Evolutionary conservation across 2,329 filamentous ascomycete species (phyloP), one percentile per base, ranked within the genome.

Genomic region (Fonsecaea nubica): DNA sequence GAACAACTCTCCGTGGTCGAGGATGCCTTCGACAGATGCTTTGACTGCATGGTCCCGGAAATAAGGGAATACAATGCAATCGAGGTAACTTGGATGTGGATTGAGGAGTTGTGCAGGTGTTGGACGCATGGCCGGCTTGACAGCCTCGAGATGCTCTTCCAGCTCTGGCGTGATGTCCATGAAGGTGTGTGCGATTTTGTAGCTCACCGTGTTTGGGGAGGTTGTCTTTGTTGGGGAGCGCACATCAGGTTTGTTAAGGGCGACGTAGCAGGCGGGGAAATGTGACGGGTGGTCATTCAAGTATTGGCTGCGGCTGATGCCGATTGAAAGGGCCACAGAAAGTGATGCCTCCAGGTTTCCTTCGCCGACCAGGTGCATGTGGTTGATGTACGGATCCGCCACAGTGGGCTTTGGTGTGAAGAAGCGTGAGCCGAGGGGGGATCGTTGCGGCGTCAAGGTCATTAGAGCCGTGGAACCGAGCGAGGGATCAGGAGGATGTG

Each of bases 1-100:
- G 56, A 79, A 80, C 45, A 80, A 69, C 30, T 75, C 71, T 10
- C 74, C 73, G 63, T 80, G 79, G 61, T 80, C 78, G 6, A 80
- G 63, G 9, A 57, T 62, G 4, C 69, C 71, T 8, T 64, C 55
- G 4, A 60, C 62, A 1, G 62, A 63, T 4, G 68, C 68, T 21
- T 58, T 33, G 15, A 72, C 63, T 6, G 68, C 68, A n/a, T 59
- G 57, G 13, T 70, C 68, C 18, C 70, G 63, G 52, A 72, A 67
- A 38, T 64, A 52, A 6, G 70, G 70, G 45, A 66, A 72, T 5
- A 72, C 62, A 33, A 72, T 69, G 50, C 70, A 72, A 45, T 72
- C 70, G 42, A 72, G 61, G 53, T 70, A 72, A 32, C 48, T 54
- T 4, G 68, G 68, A 54, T 72, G 70, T n/a, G 68, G 63, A 21